phyloP scores from a whole-genome alignment of 2,329 filamentous ascomycete species.

The Rutstroemia sp. region DNA sequence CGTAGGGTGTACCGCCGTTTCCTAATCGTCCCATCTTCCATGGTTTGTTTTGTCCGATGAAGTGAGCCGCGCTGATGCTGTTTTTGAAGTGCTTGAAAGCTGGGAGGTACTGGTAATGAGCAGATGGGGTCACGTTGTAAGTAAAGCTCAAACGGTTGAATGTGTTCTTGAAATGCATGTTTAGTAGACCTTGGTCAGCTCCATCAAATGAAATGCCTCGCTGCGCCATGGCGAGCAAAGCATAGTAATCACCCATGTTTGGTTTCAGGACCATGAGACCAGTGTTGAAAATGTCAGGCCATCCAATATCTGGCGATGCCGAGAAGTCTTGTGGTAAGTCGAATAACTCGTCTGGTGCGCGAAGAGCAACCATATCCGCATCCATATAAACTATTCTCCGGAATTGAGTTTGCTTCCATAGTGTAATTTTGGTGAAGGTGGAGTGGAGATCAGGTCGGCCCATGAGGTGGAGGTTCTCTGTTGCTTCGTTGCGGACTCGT shows the following conservation, averaged over 20 bases:
- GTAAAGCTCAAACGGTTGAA: constrained; percentile 88
- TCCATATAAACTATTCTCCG: constrained; percentile 92
- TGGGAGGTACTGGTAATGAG: constrained; percentile 94
- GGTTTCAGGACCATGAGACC: constrained; percentile 89
- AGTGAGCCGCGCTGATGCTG: constrained; percentile 85
- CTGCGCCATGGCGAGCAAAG: constrained; percentile 75
- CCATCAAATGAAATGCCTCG: constrained; percentile 92
- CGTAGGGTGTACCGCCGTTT: constrained; percentile 57
- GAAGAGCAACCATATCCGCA: constrained; percentile 83
- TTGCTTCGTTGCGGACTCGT: constrained; percentile 67
- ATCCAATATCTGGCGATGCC: constrained; percentile 88
- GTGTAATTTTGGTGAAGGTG: constrained; percentile 90
- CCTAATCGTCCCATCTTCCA: constrained; percentile 63
- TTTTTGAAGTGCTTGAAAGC: constrained; percentile 91
- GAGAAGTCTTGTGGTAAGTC: constrained; percentile 51
- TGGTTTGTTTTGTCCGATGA: constrained; percentile 86
- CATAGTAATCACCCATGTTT: constrained; percentile 80
- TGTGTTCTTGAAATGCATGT: constrained; percentile 80
- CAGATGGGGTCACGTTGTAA: constrained; percentile 96
- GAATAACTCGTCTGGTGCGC: constrained; percentile 91
- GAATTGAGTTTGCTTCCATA: constrained; percentile 89
- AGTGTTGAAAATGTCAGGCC: constrained; percentile 98
- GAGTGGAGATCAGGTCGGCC: constrained; percentile 82
- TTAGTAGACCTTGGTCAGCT: constrained; percentile 90
- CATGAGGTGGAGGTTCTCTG: constrained; percentile 86